Evolutionary conservation across 208 protist species (phyloP).

Genomic region (Leishmania turanica): DNA sequence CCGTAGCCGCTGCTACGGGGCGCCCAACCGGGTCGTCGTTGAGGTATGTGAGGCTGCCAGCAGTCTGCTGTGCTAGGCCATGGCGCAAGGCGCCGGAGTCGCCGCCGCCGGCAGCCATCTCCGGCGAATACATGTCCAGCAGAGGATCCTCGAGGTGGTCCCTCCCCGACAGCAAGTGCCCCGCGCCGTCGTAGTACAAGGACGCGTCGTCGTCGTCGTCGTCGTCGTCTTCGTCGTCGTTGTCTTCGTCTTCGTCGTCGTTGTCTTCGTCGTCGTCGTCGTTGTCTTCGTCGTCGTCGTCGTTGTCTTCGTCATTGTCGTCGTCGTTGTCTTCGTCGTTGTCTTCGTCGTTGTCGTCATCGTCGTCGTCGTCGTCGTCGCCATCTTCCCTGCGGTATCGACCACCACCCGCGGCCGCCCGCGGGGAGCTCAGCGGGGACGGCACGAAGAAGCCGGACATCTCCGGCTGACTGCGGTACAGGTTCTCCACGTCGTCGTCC

Average conservation of each 20-base stretch:
- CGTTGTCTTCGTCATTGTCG: slow-evolving; percentile 30
- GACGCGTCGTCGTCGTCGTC: slow-evolving; percentile 16
- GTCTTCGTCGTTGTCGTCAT: slow-evolving; percentile 21
- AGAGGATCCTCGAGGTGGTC: slow-evolving; percentile 11
- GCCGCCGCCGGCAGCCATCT: background rate
- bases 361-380: slow-evolving; percentile 21
- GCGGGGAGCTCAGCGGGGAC: background rate
- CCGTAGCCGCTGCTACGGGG: background rate
- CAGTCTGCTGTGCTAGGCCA: background rate
- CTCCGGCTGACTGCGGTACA: slow-evolving; percentile 6
- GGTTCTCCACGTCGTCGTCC: background rate
- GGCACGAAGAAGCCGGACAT: background rate
- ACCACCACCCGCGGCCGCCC: background rate
- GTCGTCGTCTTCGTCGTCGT: slow-evolving; percentile 13
- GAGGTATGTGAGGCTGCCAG: background rate
- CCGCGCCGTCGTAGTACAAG: slow-evolving; percentile 6
- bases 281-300: slow-evolving; percentile 10
- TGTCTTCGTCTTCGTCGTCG: slow-evolving; percentile 14
- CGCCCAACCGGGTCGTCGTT: background rate
- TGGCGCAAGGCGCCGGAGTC: background rate
- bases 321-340: background rate
- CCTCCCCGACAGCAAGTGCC: background rate
- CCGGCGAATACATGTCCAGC: slow-evolving; percentile 7
- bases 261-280: slow-evolving; percentile 15
- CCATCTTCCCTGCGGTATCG: background rate